Conservation (phyloP, 495 filamentous ascomycete species). For the Daldinia bambusicola region DNA sequence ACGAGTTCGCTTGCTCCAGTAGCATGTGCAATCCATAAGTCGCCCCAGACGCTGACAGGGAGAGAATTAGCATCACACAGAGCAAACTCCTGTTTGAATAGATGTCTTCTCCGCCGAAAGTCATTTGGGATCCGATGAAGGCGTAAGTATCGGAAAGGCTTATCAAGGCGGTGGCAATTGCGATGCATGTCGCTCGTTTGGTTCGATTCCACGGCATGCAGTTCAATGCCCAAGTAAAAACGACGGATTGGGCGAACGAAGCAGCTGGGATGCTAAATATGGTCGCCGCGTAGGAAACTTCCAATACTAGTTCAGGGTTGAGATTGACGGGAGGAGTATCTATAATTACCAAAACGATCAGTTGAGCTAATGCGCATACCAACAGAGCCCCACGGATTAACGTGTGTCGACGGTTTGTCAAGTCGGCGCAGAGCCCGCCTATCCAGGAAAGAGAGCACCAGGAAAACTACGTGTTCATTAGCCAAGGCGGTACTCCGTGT, state of each 20-base stretch:
- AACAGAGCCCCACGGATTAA: background rate
- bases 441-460: background rate
- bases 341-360: background rate
- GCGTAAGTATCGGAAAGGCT: background rate
- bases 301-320: background rate
- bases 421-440: background rate
- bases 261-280: background rate
- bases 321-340: background rate
- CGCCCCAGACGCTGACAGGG: background rate
- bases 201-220: conserved; percentile 20
- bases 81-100: background rate
- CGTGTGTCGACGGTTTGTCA: background rate
- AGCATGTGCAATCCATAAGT: background rate
- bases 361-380: background rate
- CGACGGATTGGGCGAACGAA: conserved; percentile 9
- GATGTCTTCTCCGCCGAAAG: background rate
- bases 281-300: background rate
- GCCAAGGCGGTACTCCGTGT: too few relatives aligned
- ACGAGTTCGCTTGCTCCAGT: background rate
- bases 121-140: background rate
- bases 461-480: too few relatives aligned
- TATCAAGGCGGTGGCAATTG: conserved; percentile 3
- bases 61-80: background rate
- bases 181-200: conserved; percentile 27
- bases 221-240: conserved; percentile 6